phyloP scores from a whole-genome alignment of 2,329 filamentous ascomycete species.

The Nigrospora sphaerica region DNA sequence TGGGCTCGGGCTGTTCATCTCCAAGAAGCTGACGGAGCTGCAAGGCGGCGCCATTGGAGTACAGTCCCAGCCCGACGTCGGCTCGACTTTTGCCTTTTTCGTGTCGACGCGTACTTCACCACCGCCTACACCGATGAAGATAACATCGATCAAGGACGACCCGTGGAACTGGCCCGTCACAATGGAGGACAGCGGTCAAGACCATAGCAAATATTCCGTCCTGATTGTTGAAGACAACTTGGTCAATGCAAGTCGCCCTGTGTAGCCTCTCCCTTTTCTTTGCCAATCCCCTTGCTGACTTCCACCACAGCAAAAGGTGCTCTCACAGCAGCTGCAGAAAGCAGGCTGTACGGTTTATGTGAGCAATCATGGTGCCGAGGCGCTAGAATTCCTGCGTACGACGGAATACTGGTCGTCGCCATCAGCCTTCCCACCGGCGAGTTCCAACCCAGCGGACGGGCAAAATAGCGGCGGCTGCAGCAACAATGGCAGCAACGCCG shows the following conservation, averaged over 20 bases:
- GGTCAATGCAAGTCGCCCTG: slow-evolving; percentile 36
- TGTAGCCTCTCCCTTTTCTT: too few relatives aligned
- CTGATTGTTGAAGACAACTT: slow-evolving; percentile 60
- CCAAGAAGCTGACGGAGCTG: slow-evolving; percentile 65
- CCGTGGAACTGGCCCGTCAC: slow-evolving; percentile 19
- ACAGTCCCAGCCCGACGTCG: slow-evolving; percentile 55
- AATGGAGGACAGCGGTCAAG: slow-evolving; percentile 17
- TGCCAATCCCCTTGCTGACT: background rate
- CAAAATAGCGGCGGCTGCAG: too few relatives aligned
- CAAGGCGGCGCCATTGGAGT: slow-evolving; percentile 75
- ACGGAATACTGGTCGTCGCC: slow-evolving; percentile 45
- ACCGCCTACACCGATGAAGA: slow-evolving; percentile 15
- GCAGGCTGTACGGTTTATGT: slow-evolving; percentile 54
- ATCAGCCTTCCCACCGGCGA: background rate
- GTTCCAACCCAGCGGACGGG: background rate
- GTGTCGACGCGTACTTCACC: slow-evolving; percentile 50
- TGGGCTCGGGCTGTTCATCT: slow-evolving; percentile 69
- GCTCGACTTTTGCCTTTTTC: slow-evolving; percentile 73
- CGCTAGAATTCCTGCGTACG: slow-evolving; percentile 47
- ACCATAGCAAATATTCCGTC: slow-evolving; percentile 7
- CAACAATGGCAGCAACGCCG: too few relatives aligned
- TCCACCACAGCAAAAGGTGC: slow-evolving; percentile 41
- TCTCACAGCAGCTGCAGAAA: slow-evolving; percentile 52
- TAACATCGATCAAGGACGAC: background rate
- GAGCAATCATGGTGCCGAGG: slow-evolving; percentile 58